A percentile compares a stretch with the other conserved stretches of the same genome.
These are phyloP conservation scores for Plasmodium coatneyi DNA, from an alignment of 169 alveolate genomes.

Conservation along the genomic window DNA sequence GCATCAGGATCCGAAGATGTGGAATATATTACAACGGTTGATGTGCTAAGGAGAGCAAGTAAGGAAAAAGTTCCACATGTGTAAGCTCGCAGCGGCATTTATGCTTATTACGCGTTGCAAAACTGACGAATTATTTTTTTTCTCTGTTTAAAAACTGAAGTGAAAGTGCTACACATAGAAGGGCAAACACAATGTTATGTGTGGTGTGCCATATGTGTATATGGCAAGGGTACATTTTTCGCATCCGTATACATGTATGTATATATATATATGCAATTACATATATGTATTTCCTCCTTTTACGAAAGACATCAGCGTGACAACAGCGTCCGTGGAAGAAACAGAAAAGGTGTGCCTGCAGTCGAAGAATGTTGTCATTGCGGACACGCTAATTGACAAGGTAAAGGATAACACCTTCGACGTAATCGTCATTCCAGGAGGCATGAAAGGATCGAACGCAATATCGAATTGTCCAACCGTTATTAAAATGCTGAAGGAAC, in stretches of 20 bases:
- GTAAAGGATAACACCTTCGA: slow-evolving; percentile 77
- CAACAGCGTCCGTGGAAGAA: slow-evolving; percentile 64
- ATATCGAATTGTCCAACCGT: slow-evolving; percentile 28
- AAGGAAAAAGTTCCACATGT: slow-evolving; percentile 72
- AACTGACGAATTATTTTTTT: not conserved
- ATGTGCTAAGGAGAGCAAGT: slow-evolving; percentile 83
- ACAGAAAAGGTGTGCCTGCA: slow-evolving; percentile 59
- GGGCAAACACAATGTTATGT: not conserved
- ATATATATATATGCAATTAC: not conserved
- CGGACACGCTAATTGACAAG: slow-evolving; percentile 79
- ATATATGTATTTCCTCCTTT: slow-evolving; percentile 32
- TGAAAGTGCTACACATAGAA: not conserved
- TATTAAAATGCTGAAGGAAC: slow-evolving; percentile 79
- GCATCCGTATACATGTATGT: not conserved
- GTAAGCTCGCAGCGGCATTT: not conserved
- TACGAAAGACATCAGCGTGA: slow-evolving; percentile 71
- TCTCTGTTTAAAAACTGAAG: not conserved
- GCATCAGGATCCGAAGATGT: slow-evolving; percentile 85
- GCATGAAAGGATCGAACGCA: slow-evolving; percentile 81
- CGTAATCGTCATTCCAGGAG: slow-evolving; percentile 85
- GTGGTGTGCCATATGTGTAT: not conserved
- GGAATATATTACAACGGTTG: slow-evolving; percentile 83
- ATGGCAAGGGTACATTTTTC: not conserved
- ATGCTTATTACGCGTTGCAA: not conserved
- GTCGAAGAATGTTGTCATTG: slow-evolving; percentile 62